Conservation (phyloP, 2,329 filamentous ascomycete genomes). For the Penicillium verrucosum region DNA sequence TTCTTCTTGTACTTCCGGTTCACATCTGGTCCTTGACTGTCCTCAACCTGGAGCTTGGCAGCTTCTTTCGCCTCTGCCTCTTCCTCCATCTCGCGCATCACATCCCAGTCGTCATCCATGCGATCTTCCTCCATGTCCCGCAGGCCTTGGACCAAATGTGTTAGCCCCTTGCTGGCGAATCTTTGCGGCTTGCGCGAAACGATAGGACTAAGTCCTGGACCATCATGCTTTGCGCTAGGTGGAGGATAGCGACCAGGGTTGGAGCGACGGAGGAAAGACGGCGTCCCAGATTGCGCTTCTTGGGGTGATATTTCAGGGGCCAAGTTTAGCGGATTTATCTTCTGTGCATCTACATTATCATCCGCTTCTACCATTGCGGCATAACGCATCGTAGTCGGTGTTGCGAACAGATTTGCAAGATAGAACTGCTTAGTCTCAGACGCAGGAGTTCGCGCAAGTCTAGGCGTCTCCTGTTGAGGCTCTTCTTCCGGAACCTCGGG, state of each 20-base stretch:
- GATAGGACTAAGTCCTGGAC: constrained; percentile 36
- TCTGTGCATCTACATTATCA: constrained; percentile 17
- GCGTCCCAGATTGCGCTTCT: constrained; percentile 34
- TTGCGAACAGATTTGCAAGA: constrained; percentile 46
- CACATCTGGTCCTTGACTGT: constrained; percentile 33
- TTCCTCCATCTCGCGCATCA: constrained; percentile 44
- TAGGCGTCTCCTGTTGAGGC: constrained; percentile 23
- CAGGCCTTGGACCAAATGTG: constrained; percentile 38
- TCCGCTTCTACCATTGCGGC: constrained; percentile 38
- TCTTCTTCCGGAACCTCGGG: constrained; percentile 30
- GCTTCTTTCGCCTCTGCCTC: constrained; percentile 31
- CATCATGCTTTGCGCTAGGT: constrained; percentile 9
- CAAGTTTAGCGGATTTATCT: constrained; percentile 3
- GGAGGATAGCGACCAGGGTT: constrained; percentile 31
- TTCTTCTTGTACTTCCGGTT: constrained; percentile 45
- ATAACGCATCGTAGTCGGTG: constrained; percentile 45
- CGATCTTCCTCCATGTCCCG: constrained; percentile 42
- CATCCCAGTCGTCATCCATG: constrained; percentile 44
- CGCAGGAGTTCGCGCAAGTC: constrained; percentile 38
- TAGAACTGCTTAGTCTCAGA: constrained; percentile 46
- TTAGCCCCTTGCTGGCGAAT: constrained; percentile 41
- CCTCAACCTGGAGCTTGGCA: constrained; percentile 32
- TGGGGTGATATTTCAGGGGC: constrained; percentile 8
- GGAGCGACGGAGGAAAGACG: constrained; percentile 40
- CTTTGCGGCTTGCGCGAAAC: constrained; percentile 35